Conservation (phyloP, 352 stramenopile genomes). For the Phytophthora syringae region DNA sequence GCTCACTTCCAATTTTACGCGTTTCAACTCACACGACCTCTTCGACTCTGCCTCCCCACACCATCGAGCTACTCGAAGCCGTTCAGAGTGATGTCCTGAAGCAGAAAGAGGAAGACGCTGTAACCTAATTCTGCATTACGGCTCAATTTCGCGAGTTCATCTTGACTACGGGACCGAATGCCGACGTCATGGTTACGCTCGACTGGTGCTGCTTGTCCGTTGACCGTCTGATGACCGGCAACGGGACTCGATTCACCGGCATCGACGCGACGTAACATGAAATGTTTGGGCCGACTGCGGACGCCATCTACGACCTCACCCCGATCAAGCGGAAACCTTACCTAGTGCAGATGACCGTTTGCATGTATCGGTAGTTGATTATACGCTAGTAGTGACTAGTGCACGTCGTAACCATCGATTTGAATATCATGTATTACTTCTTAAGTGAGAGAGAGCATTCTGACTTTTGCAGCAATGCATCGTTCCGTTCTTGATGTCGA, state of each 20-base stretch:
- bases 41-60: background rate
- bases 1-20: background rate
- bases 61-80: background rate
- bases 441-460: too few relatives aligned
- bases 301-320: background rate
- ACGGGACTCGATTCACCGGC: background rate
- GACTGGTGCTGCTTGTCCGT: background rate
- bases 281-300: background rate
- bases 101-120: background rate
- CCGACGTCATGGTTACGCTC: background rate
- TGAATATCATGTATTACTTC: too few relatives aligned
- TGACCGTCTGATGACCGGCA: background rate
- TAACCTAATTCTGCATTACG: background rate
- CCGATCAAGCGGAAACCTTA: too few relatives aligned
- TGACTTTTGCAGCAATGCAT: too few relatives aligned
- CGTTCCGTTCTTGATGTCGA: too few relatives aligned
- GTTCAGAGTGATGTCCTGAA: background rate
- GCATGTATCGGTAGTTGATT: too few relatives aligned
- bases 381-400: too few relatives aligned
- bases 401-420: too few relatives aligned
- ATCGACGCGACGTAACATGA: background rate
- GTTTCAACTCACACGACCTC: background rate
- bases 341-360: too few relatives aligned
- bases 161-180: conserved; percentile 19
- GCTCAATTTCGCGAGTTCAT: background rate